Evolutionary conservation across 306 rosid genomes (phyloP).

Genomic region (Styphnolobium japonicum): DNA sequence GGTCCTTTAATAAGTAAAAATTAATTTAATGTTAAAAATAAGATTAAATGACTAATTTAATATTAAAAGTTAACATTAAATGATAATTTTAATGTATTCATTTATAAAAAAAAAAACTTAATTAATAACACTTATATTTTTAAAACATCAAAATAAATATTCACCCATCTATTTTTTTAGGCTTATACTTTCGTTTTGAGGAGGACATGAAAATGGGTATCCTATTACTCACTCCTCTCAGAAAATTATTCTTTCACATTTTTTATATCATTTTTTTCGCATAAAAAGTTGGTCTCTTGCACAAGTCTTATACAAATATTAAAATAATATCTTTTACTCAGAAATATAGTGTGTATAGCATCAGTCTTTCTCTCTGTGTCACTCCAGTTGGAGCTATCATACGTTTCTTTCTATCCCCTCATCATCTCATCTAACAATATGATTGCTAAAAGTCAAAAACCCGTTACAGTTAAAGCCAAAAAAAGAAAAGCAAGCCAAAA

Average conservation of each 20-base stretch:
- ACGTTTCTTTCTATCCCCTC: conserved; percentile 6
- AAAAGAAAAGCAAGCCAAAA: conserved; percentile 1
- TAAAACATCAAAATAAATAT: too few relatives aligned
- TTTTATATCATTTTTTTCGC: not conserved
- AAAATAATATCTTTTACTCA: not conserved
- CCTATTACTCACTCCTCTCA: not conserved
- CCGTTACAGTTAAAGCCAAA: not conserved
- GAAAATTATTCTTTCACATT: not conserved
- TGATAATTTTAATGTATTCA: too few relatives aligned
- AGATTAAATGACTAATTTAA: too few relatives aligned
- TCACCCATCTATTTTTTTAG: too few relatives aligned
- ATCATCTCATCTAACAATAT: not conserved
- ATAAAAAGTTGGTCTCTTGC: not conserved
- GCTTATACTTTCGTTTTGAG: not conserved
- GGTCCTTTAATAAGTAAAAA: too few relatives aligned
- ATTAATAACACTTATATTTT: too few relatives aligned
- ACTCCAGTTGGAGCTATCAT: conserved; percentile 16
- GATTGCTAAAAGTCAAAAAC: conserved; percentile 38
- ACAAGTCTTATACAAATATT: not conserved
- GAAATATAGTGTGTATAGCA: not conserved
- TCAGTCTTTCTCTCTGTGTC: not conserved
- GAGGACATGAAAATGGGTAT: not conserved
- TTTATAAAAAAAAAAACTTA: too few relatives aligned
- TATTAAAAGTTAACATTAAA: too few relatives aligned
- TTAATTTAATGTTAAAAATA: too few relatives aligned